Conservation (phyloP, 257 asterid species). For the Rehmannia glutinosa region DNA sequence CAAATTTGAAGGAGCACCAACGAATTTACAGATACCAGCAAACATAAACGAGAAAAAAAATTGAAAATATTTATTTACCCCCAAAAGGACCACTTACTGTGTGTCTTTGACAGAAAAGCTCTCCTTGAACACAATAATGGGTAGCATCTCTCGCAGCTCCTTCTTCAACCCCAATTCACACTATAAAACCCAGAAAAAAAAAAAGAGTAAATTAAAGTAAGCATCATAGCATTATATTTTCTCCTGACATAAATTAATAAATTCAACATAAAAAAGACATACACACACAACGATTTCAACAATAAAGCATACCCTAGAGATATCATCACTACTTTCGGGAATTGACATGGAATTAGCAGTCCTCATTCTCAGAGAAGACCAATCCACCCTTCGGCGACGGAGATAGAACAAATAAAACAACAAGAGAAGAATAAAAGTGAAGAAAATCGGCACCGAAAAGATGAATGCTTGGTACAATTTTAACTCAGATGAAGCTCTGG, state of each 20-base stretch:
- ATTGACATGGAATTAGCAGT: constrained; percentile 23
- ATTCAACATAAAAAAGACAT: not conserved
- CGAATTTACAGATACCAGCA: not conserved
- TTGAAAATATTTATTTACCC: not conserved
- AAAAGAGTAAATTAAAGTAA: not conserved
- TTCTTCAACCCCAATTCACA: constrained; percentile 75
- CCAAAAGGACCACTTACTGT: constrained; percentile 38
- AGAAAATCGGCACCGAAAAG: constrained; percentile 66
- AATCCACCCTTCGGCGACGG: constrained; percentile 62
- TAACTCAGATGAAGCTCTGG: constrained; percentile 44
- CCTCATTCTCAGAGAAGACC: constrained; percentile 71
- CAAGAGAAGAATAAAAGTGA: constrained; percentile 56
- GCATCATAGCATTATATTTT: not conserved
- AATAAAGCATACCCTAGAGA: constrained; percentile 38
- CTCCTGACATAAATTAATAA: not conserved
- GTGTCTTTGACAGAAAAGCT: constrained; percentile 71
- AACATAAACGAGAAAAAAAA: no score
- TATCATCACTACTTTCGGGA: constrained; percentile 20
- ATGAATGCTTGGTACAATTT: constrained; percentile 76
- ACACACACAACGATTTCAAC: not conserved
- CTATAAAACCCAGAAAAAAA: constrained; percentile 29
- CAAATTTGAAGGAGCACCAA: not conserved
- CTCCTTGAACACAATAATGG: constrained; percentile 64
- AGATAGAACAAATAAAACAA: constrained; percentile 66
- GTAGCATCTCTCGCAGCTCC: constrained; percentile 86